These are phyloP conservation scores for Linnemannia zychae DNA, from an alignment of 192 early-diverging fungal genomes.

Conservation along the genomic window DNA sequence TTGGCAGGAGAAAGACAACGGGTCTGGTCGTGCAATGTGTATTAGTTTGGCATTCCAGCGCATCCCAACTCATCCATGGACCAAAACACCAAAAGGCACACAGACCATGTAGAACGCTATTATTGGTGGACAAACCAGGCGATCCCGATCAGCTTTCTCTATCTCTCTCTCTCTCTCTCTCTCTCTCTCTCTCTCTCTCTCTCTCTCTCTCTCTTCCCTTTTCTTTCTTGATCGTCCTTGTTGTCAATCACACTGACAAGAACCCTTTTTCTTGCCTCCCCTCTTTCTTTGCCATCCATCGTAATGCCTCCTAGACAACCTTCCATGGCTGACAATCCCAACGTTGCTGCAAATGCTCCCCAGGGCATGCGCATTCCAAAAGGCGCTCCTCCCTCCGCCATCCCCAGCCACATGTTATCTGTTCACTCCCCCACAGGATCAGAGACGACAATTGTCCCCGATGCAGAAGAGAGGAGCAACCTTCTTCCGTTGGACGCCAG, in stretches of 20 bases:
- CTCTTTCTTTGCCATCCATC: not conserved
- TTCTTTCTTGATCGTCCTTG: not conserved
- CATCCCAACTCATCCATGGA: not conserved
- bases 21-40: not conserved
- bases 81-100: not conserved
- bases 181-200: too few species aligned
- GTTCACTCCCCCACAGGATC: constrained; percentile 19
- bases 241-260: not conserved
- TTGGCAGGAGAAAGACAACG: not conserved
- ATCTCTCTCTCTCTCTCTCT: too few species aligned
- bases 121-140: not conserved
- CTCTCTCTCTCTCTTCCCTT: too few species aligned
- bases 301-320: not conserved
- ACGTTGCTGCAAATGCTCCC: not conserved
- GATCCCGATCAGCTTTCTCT: not conserved
- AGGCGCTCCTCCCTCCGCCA: constrained; percentile 20
- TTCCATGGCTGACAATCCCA: not conserved
- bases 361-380: not conserved
- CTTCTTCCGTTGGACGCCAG: constrained; percentile 14
- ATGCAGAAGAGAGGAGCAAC: constrained; percentile 20
- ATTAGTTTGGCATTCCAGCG: not conserved
- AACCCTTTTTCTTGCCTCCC: too few species aligned
- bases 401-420: constrained; percentile 6
- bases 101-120: not conserved
- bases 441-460: constrained; percentile 25